Conservation (phyloP, 1,139 yeast species). For the Kluyveromyces sp. region DNA sequence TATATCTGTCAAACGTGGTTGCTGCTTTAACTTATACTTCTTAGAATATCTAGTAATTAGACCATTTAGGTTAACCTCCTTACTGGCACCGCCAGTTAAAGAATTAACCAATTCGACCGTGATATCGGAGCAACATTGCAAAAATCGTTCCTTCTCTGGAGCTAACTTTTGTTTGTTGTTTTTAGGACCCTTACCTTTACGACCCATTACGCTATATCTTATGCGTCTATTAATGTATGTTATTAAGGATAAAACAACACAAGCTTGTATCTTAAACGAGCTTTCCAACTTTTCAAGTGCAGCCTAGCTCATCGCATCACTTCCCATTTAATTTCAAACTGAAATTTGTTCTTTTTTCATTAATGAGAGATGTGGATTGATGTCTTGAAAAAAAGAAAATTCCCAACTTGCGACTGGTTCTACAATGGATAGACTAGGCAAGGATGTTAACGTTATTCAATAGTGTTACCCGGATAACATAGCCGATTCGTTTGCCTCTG, state of each 20-base stretch:
- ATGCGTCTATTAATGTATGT: neutral
- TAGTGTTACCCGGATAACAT: no score
- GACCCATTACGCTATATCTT: slow-evolving; percentile 23
- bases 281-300: neutral
- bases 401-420: no score
- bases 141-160: slow-evolving; percentile 86
- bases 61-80: slow-evolving; percentile 86
- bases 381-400: no score
- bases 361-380: no score
- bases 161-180: slow-evolving; percentile 51
- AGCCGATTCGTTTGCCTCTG: no score
- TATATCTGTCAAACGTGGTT: slow-evolving; percentile 91
- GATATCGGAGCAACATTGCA: slow-evolving; percentile 92
- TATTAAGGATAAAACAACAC: neutral
- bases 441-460: no score
- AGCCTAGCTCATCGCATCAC: neutral
- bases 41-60: slow-evolving; percentile 78
- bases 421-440: no score
- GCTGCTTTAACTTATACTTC: slow-evolving; percentile 82
- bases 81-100: slow-evolving; percentile 45
- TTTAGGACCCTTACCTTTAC: slow-evolving; percentile 31
- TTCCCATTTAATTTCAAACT: neutral
- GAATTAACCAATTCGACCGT: slow-evolving; percentile 81
- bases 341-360: no score
- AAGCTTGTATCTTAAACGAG: neutral